phyloP scores from a whole-genome alignment of 1,284 basidiomycete genomes.

The Leccinum fuscescens region DNA sequence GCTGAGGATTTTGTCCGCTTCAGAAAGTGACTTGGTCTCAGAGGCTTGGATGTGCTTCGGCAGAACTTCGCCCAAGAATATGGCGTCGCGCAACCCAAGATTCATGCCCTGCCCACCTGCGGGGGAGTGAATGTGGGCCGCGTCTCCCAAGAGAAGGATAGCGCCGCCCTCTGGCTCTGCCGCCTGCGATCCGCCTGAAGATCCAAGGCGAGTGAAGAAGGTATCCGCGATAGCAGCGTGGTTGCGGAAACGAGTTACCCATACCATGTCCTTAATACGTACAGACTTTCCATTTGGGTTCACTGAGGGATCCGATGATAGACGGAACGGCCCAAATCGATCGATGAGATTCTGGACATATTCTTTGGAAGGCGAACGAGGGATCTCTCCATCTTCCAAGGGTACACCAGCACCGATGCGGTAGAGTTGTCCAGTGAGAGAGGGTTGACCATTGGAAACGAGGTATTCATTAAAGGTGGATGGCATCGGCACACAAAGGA shows the following conservation, averaged over 20 bases:
- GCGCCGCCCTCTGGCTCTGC: background rate
- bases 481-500: background rate
- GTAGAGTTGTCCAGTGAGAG: constrained; percentile 17
- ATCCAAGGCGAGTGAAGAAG: constrained; percentile 29
- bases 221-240: constrained; percentile 38
- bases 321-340: constrained; percentile 32
- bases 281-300: constrained; percentile 23
- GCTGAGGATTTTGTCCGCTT: background rate
- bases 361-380: constrained; percentile 29
- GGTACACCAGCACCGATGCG: constrained; percentile 39
- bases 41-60: background rate
- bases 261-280: constrained; percentile 33
- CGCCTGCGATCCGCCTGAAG: background rate
- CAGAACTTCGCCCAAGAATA: background rate
- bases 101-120: background rate
- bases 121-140: background rate
- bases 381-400: constrained; percentile 31
- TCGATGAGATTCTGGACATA: constrained; percentile 40
- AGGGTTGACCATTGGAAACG: background rate
- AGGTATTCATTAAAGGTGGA: background rate
- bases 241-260: constrained; percentile 42
- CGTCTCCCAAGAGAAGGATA: background rate
- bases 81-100: background rate
- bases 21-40: background rate
- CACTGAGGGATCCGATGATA: constrained; percentile 24